Base-by-base conservation (phyloP, 345 rosid species). In the Schrenkiella parvula region DNA sequence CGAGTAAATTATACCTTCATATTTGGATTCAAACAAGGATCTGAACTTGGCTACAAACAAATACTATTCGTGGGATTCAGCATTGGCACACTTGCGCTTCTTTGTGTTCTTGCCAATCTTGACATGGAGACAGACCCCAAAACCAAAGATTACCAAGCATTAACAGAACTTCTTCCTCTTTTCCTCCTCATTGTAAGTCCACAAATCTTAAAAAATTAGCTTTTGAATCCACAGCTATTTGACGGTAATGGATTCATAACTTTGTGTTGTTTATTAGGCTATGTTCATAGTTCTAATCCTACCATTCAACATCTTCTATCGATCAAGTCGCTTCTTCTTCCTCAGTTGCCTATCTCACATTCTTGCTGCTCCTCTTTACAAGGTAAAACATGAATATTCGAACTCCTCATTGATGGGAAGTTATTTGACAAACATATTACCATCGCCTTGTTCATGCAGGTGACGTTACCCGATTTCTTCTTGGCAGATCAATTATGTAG, bases 1-100 rank as follows among this genome's bases (percentile, higher is more conserved):
- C 70, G 70, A 19, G 74, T 85, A 4, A 91, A 91, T 39, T 89
- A 85, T 44, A 22, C 88, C 4, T 91, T 87, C 73, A 87, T 91
- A 67, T 87, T 89, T 65, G 91, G 90, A 28, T 84, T 84, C 79
- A 87, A 89, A 76, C 80, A 79, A 80, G 96, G 93, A 51, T 82
- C 86, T n/a, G 96, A 91, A 60, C 68, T 91, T 81, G 83, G 88
- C 8, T 86, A 83, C 48, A 67, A 77, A 64, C 82, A 89, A 83
- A 83, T 89, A 31, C 77, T 86, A 3, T 83, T 89, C 5, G 78
- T 86, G 10, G 60, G 86, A 47, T 78, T 80, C 14, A 87, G 73
- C 48, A 84, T 91, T 52, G 79, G 87, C 0, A 82, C 67, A 4
- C 66, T 89, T 8, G 77, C 88, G 4, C 68, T 89, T 17, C 84